Evolutionary conservation across 2,329 filamentous ascomycete species (phyloP), one percentile per base, ranked within the genome.

Genomic region (Thermochaetoides dissita): DNA sequence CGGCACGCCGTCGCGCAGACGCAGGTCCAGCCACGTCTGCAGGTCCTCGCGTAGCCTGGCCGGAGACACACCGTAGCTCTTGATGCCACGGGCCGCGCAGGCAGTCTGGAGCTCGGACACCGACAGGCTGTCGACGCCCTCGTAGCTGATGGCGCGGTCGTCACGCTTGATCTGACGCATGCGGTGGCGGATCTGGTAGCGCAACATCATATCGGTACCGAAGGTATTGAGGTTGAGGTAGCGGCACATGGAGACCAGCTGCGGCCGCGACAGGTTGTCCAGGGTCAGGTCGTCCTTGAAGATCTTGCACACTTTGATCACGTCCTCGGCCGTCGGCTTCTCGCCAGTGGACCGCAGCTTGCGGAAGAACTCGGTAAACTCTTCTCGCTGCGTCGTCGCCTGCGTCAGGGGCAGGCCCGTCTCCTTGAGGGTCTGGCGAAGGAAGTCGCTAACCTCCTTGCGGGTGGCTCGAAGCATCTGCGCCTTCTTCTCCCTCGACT

Each of bases 161-260:
- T 98, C 91, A 49, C 89, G 81, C 78, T 98, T 98, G 71, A 96
- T 96, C 65, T 98, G 91, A 55, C 89, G 79, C 91, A 98, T 98
- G 49, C 89, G 84, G 65, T 96, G 88, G 45, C 91, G 85, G 55
- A 98, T 79, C 60, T 94, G 87, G 66, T 98, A 98, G 42, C 91
- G 84, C 40, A 98, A 79, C 83, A 98, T 94, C 62, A 87, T 85
- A 63, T 98, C 91, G 17, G 91, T 96, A 51, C 91, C 91, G 55
- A 96, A 95, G 0, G 87, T 89, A 67, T 89, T 91, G 43, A 98
- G 75, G 64, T 93, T 95, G 81, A 98, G 88, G 69, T 98, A 98
- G 47, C 85, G 82, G 72, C 91, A 96, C 74, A 96, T 98, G 43
- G 84, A 94, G 30, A 98, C 89, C 40, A 98, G 71, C 64, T 98